phyloP scores from a whole-genome alignment of 129 eudicot species.

The Erigeron canadensis region DNA sequence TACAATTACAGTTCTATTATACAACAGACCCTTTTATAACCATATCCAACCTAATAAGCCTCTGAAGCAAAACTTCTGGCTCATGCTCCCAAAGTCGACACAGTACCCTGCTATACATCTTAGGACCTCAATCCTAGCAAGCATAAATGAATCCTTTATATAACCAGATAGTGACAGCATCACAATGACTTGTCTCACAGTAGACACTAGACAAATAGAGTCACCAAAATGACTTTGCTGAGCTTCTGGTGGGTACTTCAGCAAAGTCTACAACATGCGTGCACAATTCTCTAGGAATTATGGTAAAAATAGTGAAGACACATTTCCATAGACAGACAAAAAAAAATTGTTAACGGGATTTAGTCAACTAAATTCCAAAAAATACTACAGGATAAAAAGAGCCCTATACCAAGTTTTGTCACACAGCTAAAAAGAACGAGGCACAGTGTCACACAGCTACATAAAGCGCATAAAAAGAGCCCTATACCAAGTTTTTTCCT shows the following conservation, averaged over 20 bases:
- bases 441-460: background rate
- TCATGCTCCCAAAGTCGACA: background rate
- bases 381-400: background rate
- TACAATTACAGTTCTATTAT: background rate
- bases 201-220: no score
- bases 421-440: background rate
- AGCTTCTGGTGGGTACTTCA: no score
- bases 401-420: no score
- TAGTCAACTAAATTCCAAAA: conserved; percentile 8
- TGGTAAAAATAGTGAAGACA: no score
- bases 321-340: no score
- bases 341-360: no score
- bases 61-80: conserved; percentile 9
- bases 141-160: background rate
- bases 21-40: background rate
- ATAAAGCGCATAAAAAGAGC: background rate
- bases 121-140: background rate
- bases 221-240: no score
- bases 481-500: background rate
- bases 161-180: background rate
- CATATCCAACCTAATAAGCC: conserved; percentile 15
- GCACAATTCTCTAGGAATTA: no score
- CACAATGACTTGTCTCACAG: background rate
- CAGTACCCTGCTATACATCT: background rate
- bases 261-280: no score